A percentile compares a stretch with the other conserved stretches of the same genome.
phyloP scores from a whole-genome alignment of 345 rosid species.

The Citrus unshiu region DNA sequence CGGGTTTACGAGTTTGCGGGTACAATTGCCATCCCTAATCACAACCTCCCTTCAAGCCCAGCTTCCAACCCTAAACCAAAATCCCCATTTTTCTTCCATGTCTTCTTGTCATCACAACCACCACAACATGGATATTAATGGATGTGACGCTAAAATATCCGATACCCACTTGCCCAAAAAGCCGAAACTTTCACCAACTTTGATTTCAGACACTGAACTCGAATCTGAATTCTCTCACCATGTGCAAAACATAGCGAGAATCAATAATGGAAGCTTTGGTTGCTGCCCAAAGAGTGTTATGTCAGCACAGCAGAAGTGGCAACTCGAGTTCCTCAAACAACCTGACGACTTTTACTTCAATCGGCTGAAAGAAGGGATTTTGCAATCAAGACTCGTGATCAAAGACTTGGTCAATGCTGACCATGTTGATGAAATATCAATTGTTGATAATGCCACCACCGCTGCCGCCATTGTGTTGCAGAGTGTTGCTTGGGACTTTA shows the following conservation, averaged over 20 bases:
- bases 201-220: conserved; percentile 43
- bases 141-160: conserved; percentile 11
- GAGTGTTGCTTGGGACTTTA: conserved; percentile 62
- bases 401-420: conserved; percentile 66
- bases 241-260: conserved; percentile 52
- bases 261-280: conserved; percentile 96
- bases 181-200: conserved; percentile 25
- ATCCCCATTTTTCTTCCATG: conserved; percentile 8
- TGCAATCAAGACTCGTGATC: conserved; percentile 49
- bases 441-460: conserved; percentile 95
- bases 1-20: too few species aligned
- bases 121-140: conserved; percentile 19
- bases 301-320: conserved; percentile 63
- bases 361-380: conserved; percentile 47
- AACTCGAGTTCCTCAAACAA: conserved; percentile 62
- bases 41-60: background rate
- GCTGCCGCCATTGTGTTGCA: conserved; percentile 86
- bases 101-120: conserved; percentile 32
- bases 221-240: conserved; percentile 80
- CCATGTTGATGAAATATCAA: conserved; percentile 62
- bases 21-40: too few species aligned
- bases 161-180: conserved; percentile 32
- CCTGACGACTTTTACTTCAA: conserved; percentile 76
- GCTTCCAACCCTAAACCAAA: background rate
- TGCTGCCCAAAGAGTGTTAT: conserved; percentile 70